Evolutionary conservation across 805 yeast genomes (phyloP), one percentile per base, ranked within the genome.

Genomic region (Saccharomycopsis malanga): DNA sequence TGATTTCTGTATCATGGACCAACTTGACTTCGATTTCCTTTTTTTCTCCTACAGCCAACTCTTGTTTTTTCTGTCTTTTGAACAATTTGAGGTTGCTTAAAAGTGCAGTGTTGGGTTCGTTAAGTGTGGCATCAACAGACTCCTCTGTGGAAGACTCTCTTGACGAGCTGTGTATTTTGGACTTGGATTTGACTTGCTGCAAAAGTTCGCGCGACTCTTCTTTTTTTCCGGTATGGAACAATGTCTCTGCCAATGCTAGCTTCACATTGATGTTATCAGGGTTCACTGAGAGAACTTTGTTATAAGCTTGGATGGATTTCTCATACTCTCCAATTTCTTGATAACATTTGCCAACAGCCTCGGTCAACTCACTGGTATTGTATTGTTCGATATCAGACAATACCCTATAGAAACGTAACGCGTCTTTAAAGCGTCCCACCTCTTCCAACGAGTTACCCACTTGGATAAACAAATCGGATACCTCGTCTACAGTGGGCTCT

Each of bases 231-330:
- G 80, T 61, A 57, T 79, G 79, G 54, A 81, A 86, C 50, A 80
- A 76, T 1, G 87, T 77, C 64, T 93, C 98, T 0, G 93, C 95
- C 22, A 93, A 67, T 0, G 85, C 81, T 24, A 89, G 71, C 56
- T 83, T 79, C 9, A 81, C 76, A 52, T 88, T 95, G 27, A 84
- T 64, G 55, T 87, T 80, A 7, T 71, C 70, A 0, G 87, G 83
- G 7, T 78, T 79, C 34, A 63, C 61, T n/a, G 66, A 17, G 18
- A 42, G 24, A 67, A 84, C 73, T 12, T 73, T 64, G 40, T 67
- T 66, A 58, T 77, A 83, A 2, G 80, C 79, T 25, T 67, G 68
- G 54, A 73, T 77, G 0, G 95, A 94, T 42, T 74, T 73, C 22
- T 66, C 70, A 55, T 76, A 85, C 45, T 83, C 81, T 18, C 82